Percentiles rank a stretch among this genome's conserved stretches.
Conservation (phyloP, 1,139 yeast species). For the Debaryomyces psychrophilus region DNA sequence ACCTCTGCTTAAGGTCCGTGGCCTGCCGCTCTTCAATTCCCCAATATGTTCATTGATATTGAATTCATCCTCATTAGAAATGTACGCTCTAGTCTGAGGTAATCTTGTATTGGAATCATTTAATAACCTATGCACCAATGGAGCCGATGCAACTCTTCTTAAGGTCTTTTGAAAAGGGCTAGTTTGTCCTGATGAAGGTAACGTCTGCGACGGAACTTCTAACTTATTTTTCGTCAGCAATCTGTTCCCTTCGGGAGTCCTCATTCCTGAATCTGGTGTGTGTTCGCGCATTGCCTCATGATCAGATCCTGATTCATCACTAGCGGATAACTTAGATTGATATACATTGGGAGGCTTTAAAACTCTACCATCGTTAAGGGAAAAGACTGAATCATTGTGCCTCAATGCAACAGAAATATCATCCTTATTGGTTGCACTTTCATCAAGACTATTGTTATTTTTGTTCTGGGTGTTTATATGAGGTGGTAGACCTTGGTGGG, state of each 20-base stretch:
- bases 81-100: slow-evolving; percentile 11
- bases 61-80: slow-evolving; percentile 28
- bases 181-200: slow-evolving; percentile 11
- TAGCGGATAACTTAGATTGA: slow-evolving; percentile 14
- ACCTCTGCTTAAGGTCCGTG: slow-evolving; percentile 56
- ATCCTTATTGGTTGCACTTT: slow-evolving; percentile 17
- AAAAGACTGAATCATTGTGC: slow-evolving; percentile 48
- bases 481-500: slow-evolving; percentile 59
- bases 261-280: not conserved
- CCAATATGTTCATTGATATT: slow-evolving; percentile 58
- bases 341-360: slow-evolving; percentile 31
- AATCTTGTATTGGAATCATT: slow-evolving; percentile 25
- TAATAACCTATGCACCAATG: slow-evolving; percentile 52
- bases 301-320: slow-evolving; percentile 17
- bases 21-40: slow-evolving; percentile 50
- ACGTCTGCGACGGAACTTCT: slow-evolving; percentile 6
- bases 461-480: slow-evolving; percentile 40
- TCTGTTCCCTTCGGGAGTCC: not conserved
- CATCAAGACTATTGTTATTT: slow-evolving; percentile 25
- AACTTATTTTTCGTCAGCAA: not conserved
- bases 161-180: slow-evolving; percentile 56
- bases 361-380: slow-evolving; percentile 31
- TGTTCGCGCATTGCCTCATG: slow-evolving; percentile 1
- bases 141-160: slow-evolving; percentile 82
- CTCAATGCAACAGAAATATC: slow-evolving; percentile 42